A percentile compares a stretch with the other conserved stretches of the same genome.
These are phyloP conservation scores for Lasiodiplodia hormozganensis DNA, from an alignment of 2,329 filamentous ascomycete species.

Conservation along the genomic window DNA sequence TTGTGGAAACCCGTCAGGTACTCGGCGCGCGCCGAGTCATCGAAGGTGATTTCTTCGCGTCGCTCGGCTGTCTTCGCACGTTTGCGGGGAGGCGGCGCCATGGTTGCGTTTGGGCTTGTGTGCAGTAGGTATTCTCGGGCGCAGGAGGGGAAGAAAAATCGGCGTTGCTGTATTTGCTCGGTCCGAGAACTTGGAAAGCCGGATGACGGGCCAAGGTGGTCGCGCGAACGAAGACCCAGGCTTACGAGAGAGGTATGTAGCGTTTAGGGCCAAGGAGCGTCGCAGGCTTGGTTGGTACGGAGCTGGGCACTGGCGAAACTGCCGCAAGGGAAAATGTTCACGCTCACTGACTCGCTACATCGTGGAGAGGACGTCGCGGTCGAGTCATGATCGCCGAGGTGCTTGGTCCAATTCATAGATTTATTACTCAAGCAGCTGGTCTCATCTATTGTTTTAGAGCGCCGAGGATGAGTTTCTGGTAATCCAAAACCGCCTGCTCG, in stretches of 20 bases:
- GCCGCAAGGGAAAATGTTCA: constrained; percentile 19
- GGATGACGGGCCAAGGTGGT: neutral
- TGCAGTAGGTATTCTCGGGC: neutral
- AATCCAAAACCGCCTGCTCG: constrained; percentile 79
- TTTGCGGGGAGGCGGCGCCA: constrained; percentile 37
- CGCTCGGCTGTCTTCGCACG: constrained; percentile 56
- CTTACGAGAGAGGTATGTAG: neutral
- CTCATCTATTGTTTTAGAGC: neutral
- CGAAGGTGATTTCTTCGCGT: constrained; percentile 83
- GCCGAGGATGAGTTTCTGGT: constrained; percentile 62
- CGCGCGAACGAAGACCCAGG: neutral
- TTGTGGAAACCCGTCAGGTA: constrained; percentile 97
- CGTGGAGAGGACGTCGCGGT: neutral
- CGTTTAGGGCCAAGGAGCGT: neutral
- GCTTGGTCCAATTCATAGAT: neutral
- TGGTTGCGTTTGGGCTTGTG: constrained; percentile 15
- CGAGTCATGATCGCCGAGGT: neutral
- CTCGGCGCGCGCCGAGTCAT: constrained; percentile 78
- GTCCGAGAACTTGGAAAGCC: neutral
- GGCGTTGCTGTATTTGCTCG: neutral
- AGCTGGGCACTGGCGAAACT: neutral
- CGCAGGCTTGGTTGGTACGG: neutral
- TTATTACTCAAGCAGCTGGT: neutral
- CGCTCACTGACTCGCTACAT: constrained; percentile 4
- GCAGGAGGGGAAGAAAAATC: neutral